Evolutionary conservation across 169 alveolate genomes (phyloP), one percentile per base, ranked within the genome.

Genomic region (Babesia gibsoni): DNA sequence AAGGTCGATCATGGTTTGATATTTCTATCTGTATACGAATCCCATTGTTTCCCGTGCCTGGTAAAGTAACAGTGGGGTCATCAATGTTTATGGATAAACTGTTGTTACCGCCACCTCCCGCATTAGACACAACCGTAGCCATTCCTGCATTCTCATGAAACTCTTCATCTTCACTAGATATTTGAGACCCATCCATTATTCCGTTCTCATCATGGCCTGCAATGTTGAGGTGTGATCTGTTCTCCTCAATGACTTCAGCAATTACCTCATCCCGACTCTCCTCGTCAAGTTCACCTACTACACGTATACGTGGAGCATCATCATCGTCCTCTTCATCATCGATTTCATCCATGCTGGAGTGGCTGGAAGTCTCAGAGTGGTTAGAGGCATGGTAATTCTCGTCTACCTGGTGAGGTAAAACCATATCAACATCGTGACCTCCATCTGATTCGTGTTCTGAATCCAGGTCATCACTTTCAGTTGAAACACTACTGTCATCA

Each of bases 321-420:
- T 79, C 88, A 20, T 54, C 69, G 3, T 67, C 79, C 48, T 77
- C 86, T 56, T 77, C 85, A 14, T 77, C 82, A 14, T 77, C 86
- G 14, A 52, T 54, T n/a, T 77, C 86, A 2, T 77, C 86, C 45
- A 77, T 45, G 36, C 86, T 77, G 25, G 86, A 77, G 2, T 30
- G 43, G 25, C 68, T 35, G 9, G 29, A 80, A 3, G 78, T 16
- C 33, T 53, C 81, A 2, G 86, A 66, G 46, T 49, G 18, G 46
- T 67, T 18, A 39, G 52, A 49, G n/a, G 81, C 27, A 22, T 4
- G 22, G 43, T 77, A 77, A 56, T 83, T 80, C 75, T 88, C 92
- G 49, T 88, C 92, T 6, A 88, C 83, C 61, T 88, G 89, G 63
- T 88, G 92, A 6, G 92, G 92, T 45, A 88, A 57, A 37, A 80